Conservation (phyloP, 2,329 filamentous ascomycete genomes). For the Byssochlamys sp. region DNA sequence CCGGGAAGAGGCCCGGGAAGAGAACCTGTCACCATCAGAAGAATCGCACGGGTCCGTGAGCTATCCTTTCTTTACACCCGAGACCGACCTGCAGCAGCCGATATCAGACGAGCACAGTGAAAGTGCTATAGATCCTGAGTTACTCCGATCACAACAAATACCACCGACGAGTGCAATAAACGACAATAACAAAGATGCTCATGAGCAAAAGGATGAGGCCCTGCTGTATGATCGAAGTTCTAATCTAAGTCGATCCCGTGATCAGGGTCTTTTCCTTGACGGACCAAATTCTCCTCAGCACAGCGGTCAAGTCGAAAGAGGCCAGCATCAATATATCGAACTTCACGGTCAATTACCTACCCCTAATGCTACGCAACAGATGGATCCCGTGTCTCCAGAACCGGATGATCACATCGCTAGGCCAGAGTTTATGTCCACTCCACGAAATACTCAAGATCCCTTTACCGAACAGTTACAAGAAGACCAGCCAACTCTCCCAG, state of each 20-base stretch:
- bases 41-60: neutral
- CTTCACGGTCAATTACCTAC: conserved; percentile 10
- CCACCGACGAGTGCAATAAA: neutral
- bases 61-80: neutral
- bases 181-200: neutral
- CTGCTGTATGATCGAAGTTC: neutral
- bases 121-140: conserved; percentile 1
- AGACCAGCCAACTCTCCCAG: neutral
- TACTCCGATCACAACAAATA: neutral
- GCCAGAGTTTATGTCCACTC: conserved; percentile 2
- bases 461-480: neutral
- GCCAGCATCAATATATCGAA: neutral
- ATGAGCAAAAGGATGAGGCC: neutral
- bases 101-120: neutral
- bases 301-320: neutral
- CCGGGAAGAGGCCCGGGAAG: neutral
- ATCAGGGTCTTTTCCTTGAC: neutral
- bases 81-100: neutral
- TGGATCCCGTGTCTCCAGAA: neutral
- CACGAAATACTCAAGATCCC: conserved; percentile 3
- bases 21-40: neutral
- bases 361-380: conserved; percentile 16
- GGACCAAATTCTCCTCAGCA: neutral
- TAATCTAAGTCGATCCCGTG: neutral
- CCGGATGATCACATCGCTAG: neutral